These are phyloP conservation scores for Odontarrhena argentea DNA, from an alignment of 345 rosid genomes.

Conservation along the genomic window DNA sequence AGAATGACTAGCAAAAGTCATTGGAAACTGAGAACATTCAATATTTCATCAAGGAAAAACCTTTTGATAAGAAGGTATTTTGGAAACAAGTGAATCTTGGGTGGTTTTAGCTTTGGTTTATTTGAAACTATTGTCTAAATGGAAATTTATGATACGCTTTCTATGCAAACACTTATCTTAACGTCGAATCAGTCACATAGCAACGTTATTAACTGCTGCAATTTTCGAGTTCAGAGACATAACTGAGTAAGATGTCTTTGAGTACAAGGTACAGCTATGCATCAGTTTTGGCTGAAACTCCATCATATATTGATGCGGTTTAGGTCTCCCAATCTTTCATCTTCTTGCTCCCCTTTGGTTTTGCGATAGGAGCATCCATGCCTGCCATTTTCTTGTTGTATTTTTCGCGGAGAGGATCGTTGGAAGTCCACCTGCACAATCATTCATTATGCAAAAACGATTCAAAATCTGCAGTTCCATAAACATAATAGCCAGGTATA, in stretches of 20 bases:
- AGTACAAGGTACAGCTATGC: not conserved
- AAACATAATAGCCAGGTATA: not conserved
- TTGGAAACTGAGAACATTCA: too few relatives aligned
- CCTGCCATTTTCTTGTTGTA: conserved; percentile 81
- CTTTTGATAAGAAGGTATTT: too few relatives aligned
- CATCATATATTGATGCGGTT: conserved; percentile 19
- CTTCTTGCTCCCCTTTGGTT: conserved; percentile 82
- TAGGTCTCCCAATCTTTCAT: conserved; percentile 67
- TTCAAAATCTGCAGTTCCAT: conserved; percentile 27
- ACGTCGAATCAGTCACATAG: not conserved
- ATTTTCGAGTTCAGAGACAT: not conserved
- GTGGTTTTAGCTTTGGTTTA: too few relatives aligned
- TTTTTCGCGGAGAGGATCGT: conserved; percentile 72
- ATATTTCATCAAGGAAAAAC: too few relatives aligned
- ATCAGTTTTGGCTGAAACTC: conserved; percentile 7
- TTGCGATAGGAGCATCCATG: conserved; percentile 58
- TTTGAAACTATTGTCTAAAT: too few relatives aligned
- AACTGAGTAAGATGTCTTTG: not conserved
- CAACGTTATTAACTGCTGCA: conserved; percentile 6
- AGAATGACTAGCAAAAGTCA: too few relatives aligned
- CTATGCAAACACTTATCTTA: too few relatives aligned
- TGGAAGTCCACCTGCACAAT: conserved; percentile 64
- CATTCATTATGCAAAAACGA: conserved; percentile 2
- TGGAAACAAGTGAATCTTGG: too few relatives aligned
- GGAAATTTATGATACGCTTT: too few relatives aligned